These are phyloP conservation scores for Dryadomyces sulphureus DNA, from an alignment of 2,329 filamentous ascomycete species.

Conservation along the genomic window DNA sequence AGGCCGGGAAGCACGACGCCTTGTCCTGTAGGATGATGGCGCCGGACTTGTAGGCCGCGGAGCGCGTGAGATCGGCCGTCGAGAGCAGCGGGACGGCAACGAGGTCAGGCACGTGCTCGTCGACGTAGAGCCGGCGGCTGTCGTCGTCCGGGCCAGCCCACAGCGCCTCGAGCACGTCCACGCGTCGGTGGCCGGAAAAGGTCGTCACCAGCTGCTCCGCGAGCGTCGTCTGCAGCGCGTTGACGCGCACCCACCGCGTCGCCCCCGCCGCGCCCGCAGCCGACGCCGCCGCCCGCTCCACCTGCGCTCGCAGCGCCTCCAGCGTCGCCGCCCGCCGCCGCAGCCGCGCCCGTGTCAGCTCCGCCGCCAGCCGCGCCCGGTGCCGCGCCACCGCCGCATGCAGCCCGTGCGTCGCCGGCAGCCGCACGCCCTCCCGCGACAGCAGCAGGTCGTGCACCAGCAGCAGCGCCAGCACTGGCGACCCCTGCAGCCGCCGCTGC, in stretches of 20 bases:
- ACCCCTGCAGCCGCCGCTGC: constrained; percentile 42
- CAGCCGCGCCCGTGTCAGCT: constrained; percentile 68
- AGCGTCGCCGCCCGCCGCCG: constrained; percentile 54
- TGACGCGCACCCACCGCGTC: constrained; percentile 87
- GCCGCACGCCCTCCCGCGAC: constrained; percentile 66
- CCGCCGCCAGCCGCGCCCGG: constrained; percentile 64
- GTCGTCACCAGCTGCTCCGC: constrained; percentile 60
- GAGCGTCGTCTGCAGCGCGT: constrained; percentile 58
- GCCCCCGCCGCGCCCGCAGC: constrained; percentile 44
- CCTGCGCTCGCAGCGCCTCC: constrained; percentile 45
- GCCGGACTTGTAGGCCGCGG: constrained; percentile 58
- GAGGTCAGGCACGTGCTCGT: constrained; percentile 69
- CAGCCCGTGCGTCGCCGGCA: constrained; percentile 66
- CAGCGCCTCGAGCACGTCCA: constrained; percentile 41
- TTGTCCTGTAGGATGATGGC: constrained; percentile 89
- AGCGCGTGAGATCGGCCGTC: constrained; percentile 45
- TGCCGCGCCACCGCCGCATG: constrained; percentile 63
- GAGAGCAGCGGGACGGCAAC: constrained; percentile 50
- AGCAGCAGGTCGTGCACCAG: constrained; percentile 78
- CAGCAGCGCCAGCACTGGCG: constrained; percentile 64
- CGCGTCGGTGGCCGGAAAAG: constrained; percentile 49
- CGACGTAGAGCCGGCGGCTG: constrained; percentile 46
- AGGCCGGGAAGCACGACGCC: constrained; percentile 91
- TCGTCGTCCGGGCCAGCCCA: constrained; percentile 16
- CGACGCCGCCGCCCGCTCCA: constrained; percentile 52